Conservation (phyloP, 2,329 filamentous ascomycete species). For the Chaetothyriales sp. region DNA sequence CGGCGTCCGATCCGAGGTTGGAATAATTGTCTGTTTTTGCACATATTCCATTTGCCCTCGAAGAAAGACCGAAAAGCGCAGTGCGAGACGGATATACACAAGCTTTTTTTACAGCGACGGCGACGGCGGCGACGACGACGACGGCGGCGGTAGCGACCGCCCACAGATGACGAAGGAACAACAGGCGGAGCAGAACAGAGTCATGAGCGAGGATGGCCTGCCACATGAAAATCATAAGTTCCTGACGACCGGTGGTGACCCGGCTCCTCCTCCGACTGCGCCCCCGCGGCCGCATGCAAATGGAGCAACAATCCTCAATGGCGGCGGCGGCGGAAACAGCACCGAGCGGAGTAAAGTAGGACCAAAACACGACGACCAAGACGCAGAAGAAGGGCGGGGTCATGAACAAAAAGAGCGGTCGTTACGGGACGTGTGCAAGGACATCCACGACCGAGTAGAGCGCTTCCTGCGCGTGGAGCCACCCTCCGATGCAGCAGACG, state of each 20-base stretch:
- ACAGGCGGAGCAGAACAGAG: background rate
- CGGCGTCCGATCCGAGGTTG: background rate
- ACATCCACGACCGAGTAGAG: background rate
- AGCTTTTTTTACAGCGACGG: background rate
- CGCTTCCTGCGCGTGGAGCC: background rate
- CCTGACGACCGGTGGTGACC: background rate
- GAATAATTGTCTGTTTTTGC: background rate
- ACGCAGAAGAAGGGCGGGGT: background rate
- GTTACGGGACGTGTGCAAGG: background rate
- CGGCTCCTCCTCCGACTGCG: background rate
- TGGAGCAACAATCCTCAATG: background rate
- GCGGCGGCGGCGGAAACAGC: too few species aligned
- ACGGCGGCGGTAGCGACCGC: too few species aligned
- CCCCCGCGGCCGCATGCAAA: background rate
- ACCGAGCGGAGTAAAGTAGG: background rate
- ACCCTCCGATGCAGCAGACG: constrained; percentile 10
- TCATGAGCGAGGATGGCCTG: background rate
- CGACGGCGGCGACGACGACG: too few species aligned
- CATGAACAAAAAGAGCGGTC: background rate
- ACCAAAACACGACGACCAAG: too few species aligned
- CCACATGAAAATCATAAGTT: background rate
- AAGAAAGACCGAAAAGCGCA: background rate
- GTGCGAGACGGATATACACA: background rate
- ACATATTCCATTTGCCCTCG: background rate
- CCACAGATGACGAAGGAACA: background rate